Base-by-base conservation (phyloP, 2,329 filamentous ascomycete genomes). In the Neopestalotiopsis clavispora region DNA sequence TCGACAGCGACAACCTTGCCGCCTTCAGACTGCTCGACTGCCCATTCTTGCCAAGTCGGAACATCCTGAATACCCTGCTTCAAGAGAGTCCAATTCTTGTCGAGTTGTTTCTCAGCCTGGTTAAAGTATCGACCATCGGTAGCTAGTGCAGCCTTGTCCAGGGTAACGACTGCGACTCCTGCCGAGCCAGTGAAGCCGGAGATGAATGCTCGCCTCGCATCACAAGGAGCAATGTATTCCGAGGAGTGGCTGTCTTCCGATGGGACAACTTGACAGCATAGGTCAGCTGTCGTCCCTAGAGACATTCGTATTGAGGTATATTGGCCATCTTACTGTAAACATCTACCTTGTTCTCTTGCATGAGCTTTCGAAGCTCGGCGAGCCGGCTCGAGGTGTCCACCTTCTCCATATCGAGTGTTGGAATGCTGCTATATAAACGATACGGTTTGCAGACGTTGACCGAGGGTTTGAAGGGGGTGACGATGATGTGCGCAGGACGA, bases 51-150 rank as follows among this genome's bases (percentile, higher is more conserved):
- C 93, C 96, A 99, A 0, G 95, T 98, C 1, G 94, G 95, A 10
- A 98, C 94, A 80, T 97, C 94, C 77, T 96, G 93, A 62, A 97
- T 86, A 5, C 96, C 96, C 76, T 97, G 94, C 84, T 98, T 99
- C 71, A 99, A 85, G 56, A 99, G 85, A 64, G 89, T 84, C 96
- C 96, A 99, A 80, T 98, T 98, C 75, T 82, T 83, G 79, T 98
- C 96, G 38, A 99, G 89, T 80, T 99, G 94, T 76, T 95, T 93
- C 71, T 90, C 85, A 32, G 96, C 96, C 81, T 99, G 96, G 83
- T 97, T 98, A 86, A 98, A 99, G 82, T 99, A 99, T 73, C 96
- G 91, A 38, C 96, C 96, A 79, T 99, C 96, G 38, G 96, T 99
- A 13, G 96, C 94, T 68, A 99, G 84, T 14, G 94, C 94, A 17